Conservation (phyloP, 2,329 filamentous ascomycete species). For the Epicoccum nigrum region DNA sequence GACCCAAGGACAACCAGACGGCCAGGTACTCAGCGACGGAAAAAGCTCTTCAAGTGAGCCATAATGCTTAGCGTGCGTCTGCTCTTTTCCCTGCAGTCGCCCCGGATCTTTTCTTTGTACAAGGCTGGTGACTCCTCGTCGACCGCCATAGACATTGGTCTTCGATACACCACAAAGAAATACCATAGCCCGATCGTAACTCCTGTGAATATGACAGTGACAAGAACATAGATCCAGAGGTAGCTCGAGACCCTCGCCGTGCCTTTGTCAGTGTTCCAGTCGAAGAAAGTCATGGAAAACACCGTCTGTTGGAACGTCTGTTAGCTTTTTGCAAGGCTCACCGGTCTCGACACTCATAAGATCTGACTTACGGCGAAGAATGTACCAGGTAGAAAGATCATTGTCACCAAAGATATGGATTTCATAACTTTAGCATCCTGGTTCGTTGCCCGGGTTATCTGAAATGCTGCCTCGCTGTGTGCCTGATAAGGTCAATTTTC, state of each 20-base stretch:
- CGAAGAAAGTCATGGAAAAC: constrained; percentile 31
- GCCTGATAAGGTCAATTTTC: neutral
- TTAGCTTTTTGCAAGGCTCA: neutral
- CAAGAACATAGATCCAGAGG: constrained; percentile 25
- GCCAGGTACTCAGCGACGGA: too few species aligned
- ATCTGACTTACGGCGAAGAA: constrained; percentile 26
- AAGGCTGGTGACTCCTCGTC: too few species aligned
- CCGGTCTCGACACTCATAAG: neutral
- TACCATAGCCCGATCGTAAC: constrained; percentile 27
- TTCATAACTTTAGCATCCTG: constrained; percentile 27
- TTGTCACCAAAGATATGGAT: constrained; percentile 31
- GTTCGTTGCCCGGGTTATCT: constrained; percentile 26
- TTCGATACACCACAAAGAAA: constrained; percentile 17
- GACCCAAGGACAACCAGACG: too few species aligned
- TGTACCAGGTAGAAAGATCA: constrained; percentile 32
- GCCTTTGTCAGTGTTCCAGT: constrained; percentile 19
- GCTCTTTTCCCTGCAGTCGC: too few species aligned
- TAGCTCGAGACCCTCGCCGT: constrained; percentile 18
- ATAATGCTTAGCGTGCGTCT: too few species aligned
- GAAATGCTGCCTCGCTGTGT: constrained; percentile 16
- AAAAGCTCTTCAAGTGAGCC: too few species aligned
- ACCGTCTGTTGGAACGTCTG: constrained; percentile 12
- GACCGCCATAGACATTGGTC: too few species aligned
- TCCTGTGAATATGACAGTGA: constrained; percentile 20
- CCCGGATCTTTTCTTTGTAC: too few species aligned